These are phyloP conservation scores for Populus euphratica DNA, from an alignment of 345 rosid species.

Conservation along the genomic window DNA sequence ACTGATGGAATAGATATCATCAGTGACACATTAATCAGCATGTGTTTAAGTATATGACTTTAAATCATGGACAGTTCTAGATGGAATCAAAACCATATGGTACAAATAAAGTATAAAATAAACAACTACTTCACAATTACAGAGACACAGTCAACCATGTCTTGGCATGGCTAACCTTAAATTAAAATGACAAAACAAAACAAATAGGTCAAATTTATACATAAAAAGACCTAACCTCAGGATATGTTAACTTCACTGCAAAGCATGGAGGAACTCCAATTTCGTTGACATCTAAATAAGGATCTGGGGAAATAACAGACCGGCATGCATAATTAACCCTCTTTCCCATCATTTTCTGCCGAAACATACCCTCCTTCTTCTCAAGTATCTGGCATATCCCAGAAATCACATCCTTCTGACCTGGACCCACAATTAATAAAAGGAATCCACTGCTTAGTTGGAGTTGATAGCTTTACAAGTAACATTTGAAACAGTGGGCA, in stretches of 20 bases:
- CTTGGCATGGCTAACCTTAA: neutral
- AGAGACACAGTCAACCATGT: too few species aligned
- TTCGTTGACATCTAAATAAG: constrained; percentile 90
- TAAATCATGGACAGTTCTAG: too few species aligned
- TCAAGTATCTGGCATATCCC: constrained; percentile 94
- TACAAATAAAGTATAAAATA: too few species aligned
- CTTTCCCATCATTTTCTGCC: constrained; percentile 99
- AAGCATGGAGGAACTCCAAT: constrained; percentile 96
- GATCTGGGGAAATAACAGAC: constrained; percentile 99
- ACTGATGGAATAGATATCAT: too few species aligned
- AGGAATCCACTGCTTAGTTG: constrained; percentile 8
- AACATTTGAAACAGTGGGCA: neutral
- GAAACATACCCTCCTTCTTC: constrained; percentile 92
- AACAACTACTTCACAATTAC: too few species aligned
- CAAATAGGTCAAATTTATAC: neutral
- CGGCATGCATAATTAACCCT: constrained; percentile 96
- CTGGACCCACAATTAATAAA: constrained; percentile 42
- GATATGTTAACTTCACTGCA: constrained; percentile 81
- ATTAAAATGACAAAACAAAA: neutral
- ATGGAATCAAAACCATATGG: too few species aligned
- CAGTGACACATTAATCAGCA: too few species aligned
- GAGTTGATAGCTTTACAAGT: neutral
- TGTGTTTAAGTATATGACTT: too few species aligned
- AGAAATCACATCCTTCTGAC: constrained; percentile 50
- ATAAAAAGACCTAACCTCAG: constrained; percentile 56